Evolutionary conservation across 805 yeast species (phyloP).

Genomic region (Starmera amethionina): DNA sequence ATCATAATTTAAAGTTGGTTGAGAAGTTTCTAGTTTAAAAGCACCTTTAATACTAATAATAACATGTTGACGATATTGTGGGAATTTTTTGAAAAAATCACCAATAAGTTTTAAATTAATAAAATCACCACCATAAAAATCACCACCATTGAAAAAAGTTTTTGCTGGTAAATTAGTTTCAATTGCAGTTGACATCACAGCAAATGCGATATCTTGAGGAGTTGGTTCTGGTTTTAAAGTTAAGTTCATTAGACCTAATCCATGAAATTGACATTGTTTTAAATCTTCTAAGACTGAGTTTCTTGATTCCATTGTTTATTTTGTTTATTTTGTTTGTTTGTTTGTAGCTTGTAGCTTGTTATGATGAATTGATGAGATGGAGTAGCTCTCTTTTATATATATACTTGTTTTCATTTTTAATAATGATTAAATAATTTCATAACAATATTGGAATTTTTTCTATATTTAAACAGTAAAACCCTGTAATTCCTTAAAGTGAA

Average conservation of each 20-base stretch:
- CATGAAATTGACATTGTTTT: conserved; percentile 18
- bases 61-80: conserved; percentile 46
- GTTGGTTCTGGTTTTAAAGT: conserved; percentile 59
- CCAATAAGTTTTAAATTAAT: conserved; percentile 47
- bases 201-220: conserved; percentile 43
- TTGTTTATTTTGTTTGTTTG: too few relatives aligned
- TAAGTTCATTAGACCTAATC: conserved; percentile 77
- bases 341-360: too few relatives aligned
- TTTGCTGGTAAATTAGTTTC: conserved; percentile 27
- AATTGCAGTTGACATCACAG: conserved; percentile 42
- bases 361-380: too few relatives aligned
- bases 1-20: conserved; percentile 43
- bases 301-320: too few relatives aligned
- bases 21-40: conserved; percentile 21
- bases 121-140: conserved; percentile 55
- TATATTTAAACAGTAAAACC: too few relatives aligned
- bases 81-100: conserved; percentile 47
- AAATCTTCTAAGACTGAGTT: too few relatives aligned
- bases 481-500: too few relatives aligned
- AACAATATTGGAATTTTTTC: too few relatives aligned
- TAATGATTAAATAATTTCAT: too few relatives aligned
- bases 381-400: too few relatives aligned
- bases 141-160: conserved; percentile 64
- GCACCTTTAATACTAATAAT: conserved; percentile 66
- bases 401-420: too few relatives aligned